Evolutionary conservation across 108 stramenopile genomes (phyloP), one percentile per base, ranked within the genome.

Genomic region (Fragilariopsis cylindrus): DNA sequence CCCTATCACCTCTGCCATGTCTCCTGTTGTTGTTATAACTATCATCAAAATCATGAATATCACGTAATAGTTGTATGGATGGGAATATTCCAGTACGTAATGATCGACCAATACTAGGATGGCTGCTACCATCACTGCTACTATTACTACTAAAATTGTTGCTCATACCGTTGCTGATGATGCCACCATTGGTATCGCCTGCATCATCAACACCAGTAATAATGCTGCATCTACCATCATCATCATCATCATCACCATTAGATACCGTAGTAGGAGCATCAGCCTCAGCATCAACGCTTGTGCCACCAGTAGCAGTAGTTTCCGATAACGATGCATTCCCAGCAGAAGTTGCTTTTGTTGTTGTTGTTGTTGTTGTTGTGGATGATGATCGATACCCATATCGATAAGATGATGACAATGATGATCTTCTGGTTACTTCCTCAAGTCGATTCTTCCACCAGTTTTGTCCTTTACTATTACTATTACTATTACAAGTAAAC

Each of bases 401-500:
- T 4, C 42, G 40, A 12, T 30, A 12, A 9, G 42, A 41, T n/a
- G 43, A 44, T 43, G 30, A 41, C 50, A 13, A 52, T 13, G 9
- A 13, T 30, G 62, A 12, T 45, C 53, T 39, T 7, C 48, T 39
- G 3, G 49, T 68, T n/a, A 68, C 67, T 9, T 48, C 67, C 19
- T 68, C 48, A 0, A 68, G 6, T 52, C 67, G 67, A 4, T 21
- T n/a, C 48, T 30, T 48, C 48, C 48, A 68, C 67, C 67, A 68
- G n/a, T 68, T 42, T 48, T 9, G 12, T 60, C 48, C 21, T 41
- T 11, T 30, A 41, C 75, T 70, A 50, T 46, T 50, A 44, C 11
- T 45, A n/a, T 0, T 45, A 44, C 50, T 52, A 6, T 30, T 48
- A 40, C 55, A 55, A 54, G 80, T 52, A 82, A 92, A 92, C 42